Base-by-base conservation (phyloP, 164 flowering plant species). In the Annona cherimola region DNA sequence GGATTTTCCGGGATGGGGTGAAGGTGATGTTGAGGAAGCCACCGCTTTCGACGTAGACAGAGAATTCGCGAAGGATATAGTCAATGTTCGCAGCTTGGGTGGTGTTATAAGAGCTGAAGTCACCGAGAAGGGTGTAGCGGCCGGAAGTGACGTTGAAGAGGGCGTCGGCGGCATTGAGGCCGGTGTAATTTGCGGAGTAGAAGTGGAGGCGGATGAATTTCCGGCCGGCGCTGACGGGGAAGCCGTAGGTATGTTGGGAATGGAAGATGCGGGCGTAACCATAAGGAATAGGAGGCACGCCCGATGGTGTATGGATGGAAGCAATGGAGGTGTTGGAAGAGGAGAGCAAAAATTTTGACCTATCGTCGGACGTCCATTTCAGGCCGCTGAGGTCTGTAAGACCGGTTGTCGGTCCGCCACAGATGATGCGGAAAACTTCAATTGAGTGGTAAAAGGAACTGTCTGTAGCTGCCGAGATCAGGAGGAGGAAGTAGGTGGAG, bases 161-260 rank as follows among this genome's bases (percentile, higher is more conserved):
- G 63, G 87, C 85, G 60, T 75, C 72, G 0, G n/a, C 14, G 0
- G 78, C 66, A 64, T 79, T 75, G 55, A 67, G 77, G 5, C 61
- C 70, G 1, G 66, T 9, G 9, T 84, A 84, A 71, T 73, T 70
- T 35, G 85, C 80, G 1, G 78, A 82, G 45, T 76, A 78, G 69
- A 95, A 91, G 79, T 95, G 90, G 65, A 95, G 82, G 50, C 99
- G 94, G 69, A 95, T 81, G 87, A 86, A 75, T 77, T 90, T 91
- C 4, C 84, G 82, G 5, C 99, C 99, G 5, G 91, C n/a, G 0
- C 79, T 84, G 4, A 95, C 92, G 1, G 96, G 94, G 67, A 95
- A 78, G 16, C 76, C 78, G 46, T 95, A 95, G 46, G 97, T 90
- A 78, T 84, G 91, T 5, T 78, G 67, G 5, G 96, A 83, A 0